phyloP scores from a whole-genome alignment of 441 rosid species.

The Populus hybrid region DNA sequence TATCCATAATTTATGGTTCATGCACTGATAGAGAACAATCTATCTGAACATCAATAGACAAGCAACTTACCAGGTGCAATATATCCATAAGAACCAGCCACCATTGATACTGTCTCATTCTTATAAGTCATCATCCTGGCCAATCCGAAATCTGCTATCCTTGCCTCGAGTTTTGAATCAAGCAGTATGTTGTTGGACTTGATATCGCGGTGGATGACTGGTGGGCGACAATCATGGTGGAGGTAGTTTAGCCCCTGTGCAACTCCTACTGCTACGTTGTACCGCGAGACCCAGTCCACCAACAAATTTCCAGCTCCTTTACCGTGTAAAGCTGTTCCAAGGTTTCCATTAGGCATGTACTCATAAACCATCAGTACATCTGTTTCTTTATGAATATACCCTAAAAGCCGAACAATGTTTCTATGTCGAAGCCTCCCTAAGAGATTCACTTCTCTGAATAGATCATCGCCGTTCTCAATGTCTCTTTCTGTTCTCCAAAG shows the following conservation, averaged over 20 bases:
- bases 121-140: conserved; percentile 80
- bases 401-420: too few relatives aligned
- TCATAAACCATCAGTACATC: too few relatives aligned
- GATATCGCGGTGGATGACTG: conserved; percentile 84
- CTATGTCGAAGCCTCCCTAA: too few relatives aligned
- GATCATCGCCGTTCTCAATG: too few relatives aligned
- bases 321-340: conserved; percentile 89
- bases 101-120: conserved; percentile 90
- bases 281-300: conserved; percentile 80
- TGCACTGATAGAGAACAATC: neutral
- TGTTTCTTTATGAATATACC: conserved; percentile 15
- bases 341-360: conserved; percentile 43
- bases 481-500: too few relatives aligned
- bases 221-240: conserved; percentile 92
- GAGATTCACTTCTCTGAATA: too few relatives aligned
- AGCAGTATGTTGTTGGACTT: conserved; percentile 93
- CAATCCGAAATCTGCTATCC: conserved; percentile 94
- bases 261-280: conserved; percentile 87
- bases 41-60: neutral
- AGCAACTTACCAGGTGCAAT: conserved; percentile 81
- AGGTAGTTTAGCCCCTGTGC: conserved; percentile 95
- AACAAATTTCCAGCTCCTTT: conserved; percentile 84
- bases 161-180: conserved; percentile 83
- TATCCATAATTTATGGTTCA: neutral
- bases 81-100: conserved; percentile 97